phyloP scores from a whole-genome alignment of 208 protist species.

The Kentomonas sorsogonicus region DNA sequence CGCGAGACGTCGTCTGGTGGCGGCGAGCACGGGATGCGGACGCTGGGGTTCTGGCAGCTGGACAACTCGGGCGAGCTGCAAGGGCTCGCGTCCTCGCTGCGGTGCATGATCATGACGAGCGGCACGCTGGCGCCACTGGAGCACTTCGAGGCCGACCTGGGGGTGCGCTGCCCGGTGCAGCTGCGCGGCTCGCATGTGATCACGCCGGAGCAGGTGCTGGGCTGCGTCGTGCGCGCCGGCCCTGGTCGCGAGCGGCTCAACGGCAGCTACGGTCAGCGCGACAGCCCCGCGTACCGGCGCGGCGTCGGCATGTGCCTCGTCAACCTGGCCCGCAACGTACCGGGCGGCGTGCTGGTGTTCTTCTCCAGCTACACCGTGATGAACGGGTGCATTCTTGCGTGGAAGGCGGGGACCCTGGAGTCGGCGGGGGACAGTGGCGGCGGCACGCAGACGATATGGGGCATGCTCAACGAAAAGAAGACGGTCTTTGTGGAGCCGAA shows the following conservation, averaged over 20 bases:
- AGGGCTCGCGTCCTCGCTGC: slow-evolving; percentile 32
- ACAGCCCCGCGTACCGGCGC: slow-evolving; percentile 65
- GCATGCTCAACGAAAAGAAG: slow-evolving; percentile 69
- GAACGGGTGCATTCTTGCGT: slow-evolving; percentile 65
- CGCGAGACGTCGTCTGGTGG: slow-evolving; percentile 6
- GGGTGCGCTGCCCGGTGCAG: slow-evolving; percentile 66
- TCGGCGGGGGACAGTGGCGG: slow-evolving; percentile 19
- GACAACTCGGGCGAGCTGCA: slow-evolving; percentile 72
- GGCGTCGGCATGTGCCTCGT: slow-evolving; percentile 81
- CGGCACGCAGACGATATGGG: slow-evolving; percentile 58
- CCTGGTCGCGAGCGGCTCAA: slow-evolving; percentile 77
- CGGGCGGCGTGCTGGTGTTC: slow-evolving; percentile 96
- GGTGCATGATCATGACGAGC: slow-evolving; percentile 91
- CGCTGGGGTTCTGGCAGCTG: slow-evolving; percentile 92
- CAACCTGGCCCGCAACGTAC: slow-evolving; percentile 86
- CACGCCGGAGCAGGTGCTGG: slow-evolving; percentile 52
- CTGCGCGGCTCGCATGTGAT: slow-evolving; percentile 93
- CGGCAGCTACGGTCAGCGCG: slow-evolving; percentile 72
- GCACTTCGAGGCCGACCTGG: slow-evolving; percentile 91
- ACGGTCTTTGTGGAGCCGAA: slow-evolving; percentile 84
- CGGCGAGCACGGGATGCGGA: slow-evolving; percentile 9
- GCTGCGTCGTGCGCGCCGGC: slow-evolving; percentile 56
- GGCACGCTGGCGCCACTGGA: slow-evolving; percentile 95
- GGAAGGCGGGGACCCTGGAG: slow-evolving; percentile 51
- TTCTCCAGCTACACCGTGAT: slow-evolving; percentile 93